Conservation (phyloP, 495 filamentous ascomycete species). For the Jackrogersella minutella region DNA sequence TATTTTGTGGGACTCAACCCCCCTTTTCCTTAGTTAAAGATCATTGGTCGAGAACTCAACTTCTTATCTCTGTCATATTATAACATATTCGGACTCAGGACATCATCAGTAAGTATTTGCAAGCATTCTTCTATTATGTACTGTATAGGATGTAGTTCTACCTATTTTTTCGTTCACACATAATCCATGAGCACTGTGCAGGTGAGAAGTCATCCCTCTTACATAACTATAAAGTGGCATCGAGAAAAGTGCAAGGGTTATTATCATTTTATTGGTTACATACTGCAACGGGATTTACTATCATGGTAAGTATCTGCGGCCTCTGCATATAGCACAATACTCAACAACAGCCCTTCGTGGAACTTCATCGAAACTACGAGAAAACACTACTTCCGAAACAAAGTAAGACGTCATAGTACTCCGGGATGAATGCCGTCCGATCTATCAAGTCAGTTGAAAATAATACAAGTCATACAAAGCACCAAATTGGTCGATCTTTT, state of each 20-base stretch:
- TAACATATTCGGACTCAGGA: too few species aligned
- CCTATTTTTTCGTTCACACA: too few species aligned
- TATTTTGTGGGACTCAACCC: neutral
- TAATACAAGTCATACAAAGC: too few species aligned
- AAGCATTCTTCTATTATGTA: too few species aligned
- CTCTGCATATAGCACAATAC: neutral
- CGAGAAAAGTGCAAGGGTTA: neutral
- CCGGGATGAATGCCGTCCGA: neutral
- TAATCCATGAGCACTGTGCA: too few species aligned
- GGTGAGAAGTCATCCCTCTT: too few species aligned
- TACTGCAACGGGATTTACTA: neutral
- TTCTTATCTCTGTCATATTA: neutral
- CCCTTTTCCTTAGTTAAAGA: neutral
- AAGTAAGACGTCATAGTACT: neutral
- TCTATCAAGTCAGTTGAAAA: conserved; percentile 11
- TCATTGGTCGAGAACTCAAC: neutral
- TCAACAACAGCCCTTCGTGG: neutral
- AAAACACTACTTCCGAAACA: neutral
- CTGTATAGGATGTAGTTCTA: too few species aligned
- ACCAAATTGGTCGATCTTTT: too few species aligned
- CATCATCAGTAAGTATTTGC: too few species aligned
- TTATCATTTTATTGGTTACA: neutral
- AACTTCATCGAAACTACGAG: neutral
- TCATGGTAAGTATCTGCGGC: neutral
- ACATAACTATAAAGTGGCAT: too few species aligned